Percentiles rank a stretch among this genome's conserved stretches.
These are phyloP conservation scores for Galerina marginata DNA, from an alignment of 768 basidiomycete species.

Conservation along the genomic window DNA sequence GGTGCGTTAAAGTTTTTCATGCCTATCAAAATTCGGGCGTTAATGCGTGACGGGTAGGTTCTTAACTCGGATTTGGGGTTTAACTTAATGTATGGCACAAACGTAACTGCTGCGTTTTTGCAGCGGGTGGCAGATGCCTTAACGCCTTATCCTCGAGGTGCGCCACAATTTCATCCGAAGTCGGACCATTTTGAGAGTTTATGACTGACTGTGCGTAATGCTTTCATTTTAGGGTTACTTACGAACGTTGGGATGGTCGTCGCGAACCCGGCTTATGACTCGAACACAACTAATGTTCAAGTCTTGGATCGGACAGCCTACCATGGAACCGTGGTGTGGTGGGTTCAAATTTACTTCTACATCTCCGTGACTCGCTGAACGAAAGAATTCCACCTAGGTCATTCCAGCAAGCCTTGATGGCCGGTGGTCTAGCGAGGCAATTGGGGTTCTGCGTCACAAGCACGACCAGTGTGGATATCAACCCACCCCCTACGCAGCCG, in stretches of 20 bases:
- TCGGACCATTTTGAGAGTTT: neutral
- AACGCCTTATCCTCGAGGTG: conserved; percentile 49
- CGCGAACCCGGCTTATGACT: conserved; percentile 50
- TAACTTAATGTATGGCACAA: conserved; percentile 43
- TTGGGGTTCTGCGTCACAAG: conserved; percentile 37
- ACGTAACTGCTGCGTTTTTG: conserved; percentile 40
- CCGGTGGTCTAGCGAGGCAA: conserved; percentile 45
- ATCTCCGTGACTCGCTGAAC: neutral
- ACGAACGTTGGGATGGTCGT: conserved; percentile 54
- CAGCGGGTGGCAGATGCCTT: conserved; percentile 43
- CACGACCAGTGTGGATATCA: conserved; percentile 29
- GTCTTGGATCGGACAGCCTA: conserved; percentile 40
- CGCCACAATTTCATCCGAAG: conserved; percentile 9
- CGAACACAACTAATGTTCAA: conserved; percentile 45
- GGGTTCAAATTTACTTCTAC: neutral
- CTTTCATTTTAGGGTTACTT: conserved; percentile 35
- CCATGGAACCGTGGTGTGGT: conserved; percentile 44
- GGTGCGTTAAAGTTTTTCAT: conserved; percentile 24
- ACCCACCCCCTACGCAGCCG: conserved; percentile 29
- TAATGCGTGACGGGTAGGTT: conserved; percentile 29
- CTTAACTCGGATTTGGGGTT: conserved; percentile 49
- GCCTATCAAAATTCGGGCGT: neutral
- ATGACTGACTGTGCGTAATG: neutral
- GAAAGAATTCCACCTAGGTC: conserved; percentile 25
- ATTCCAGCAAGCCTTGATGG: conserved; percentile 52